phyloP scores from a whole-genome alignment of 768 basidiomycete genomes.

The Trametes coccinea region DNA sequence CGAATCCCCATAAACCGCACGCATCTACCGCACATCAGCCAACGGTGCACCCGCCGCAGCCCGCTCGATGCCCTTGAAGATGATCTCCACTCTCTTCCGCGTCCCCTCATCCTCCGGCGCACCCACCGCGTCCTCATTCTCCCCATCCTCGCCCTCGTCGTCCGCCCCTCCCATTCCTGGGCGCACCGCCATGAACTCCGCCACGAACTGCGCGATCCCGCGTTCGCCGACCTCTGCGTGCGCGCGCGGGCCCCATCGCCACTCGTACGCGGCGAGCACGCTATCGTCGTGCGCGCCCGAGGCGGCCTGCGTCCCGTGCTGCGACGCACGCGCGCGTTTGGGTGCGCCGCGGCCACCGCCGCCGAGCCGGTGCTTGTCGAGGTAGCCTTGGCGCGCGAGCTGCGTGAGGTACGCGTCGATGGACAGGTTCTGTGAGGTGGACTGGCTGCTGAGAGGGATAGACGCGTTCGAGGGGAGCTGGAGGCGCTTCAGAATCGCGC shows the following conservation, averaged over 20 bases:
- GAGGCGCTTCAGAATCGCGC: conserved; percentile 67
- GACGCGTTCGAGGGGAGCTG: conserved; percentile 51
- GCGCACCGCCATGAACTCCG: conserved; percentile 71
- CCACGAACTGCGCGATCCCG: conserved; percentile 71
- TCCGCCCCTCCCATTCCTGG: conserved; percentile 24
- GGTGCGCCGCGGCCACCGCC: conserved; percentile 41
- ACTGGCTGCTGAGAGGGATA: conserved; percentile 52
- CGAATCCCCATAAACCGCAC: too few relatives aligned
- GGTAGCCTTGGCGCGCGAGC: conserved; percentile 71
- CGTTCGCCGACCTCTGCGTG: conserved; percentile 82
- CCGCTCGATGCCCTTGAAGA: conserved; percentile 58
- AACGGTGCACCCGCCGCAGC: conserved; percentile 54
- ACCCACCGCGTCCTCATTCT: conserved; percentile 24
- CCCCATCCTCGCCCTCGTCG: conserved; percentile 24
- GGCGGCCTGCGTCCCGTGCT: conserved; percentile 31
- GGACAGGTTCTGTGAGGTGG: conserved; percentile 50
- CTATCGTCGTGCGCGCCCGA: conserved; percentile 36
- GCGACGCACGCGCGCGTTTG: conserved; percentile 56
- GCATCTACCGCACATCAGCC: conserved; percentile 8
- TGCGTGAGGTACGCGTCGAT: conserved; percentile 67
- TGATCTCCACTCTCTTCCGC: conserved; percentile 42
- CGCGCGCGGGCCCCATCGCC: conserved; percentile 86
- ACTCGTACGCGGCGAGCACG: conserved; percentile 54
- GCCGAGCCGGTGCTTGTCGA: conserved; percentile 62
- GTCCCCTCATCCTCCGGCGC: conserved; percentile 24